phyloP scores from a whole-genome alignment of 2,329 filamentous ascomycete species.

The Metarhizium humberi region DNA sequence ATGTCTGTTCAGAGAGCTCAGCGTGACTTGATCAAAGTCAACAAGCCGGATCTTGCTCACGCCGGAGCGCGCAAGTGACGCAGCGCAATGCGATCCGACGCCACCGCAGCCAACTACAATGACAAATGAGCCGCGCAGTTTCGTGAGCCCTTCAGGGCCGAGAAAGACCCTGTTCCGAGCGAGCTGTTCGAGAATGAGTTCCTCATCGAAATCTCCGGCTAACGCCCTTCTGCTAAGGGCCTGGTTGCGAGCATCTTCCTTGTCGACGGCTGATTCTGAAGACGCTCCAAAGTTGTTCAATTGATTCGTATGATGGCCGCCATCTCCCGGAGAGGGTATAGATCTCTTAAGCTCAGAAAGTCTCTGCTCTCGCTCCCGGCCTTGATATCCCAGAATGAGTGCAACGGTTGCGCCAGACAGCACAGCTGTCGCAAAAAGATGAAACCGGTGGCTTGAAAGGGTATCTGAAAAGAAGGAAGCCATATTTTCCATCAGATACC shows the following conservation, averaged over 20 bases:
- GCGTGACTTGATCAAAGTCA: conserved; percentile 95
- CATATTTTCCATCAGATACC: conserved; percentile 22
- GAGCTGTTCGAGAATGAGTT: conserved; percentile 88
- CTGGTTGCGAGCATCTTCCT: conserved; percentile 52
- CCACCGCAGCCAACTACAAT: conserved; percentile 89
- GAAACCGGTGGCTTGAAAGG: conserved; percentile 38
- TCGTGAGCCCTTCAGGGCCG: conserved; percentile 67
- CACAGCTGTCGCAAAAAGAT: conserved; percentile 63
- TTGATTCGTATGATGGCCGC: conserved; percentile 19
- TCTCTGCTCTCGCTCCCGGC: conserved; percentile 43
- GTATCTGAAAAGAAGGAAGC: conserved; percentile 34
- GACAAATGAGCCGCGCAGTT: conserved; percentile 73
- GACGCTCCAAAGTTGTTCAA: conserved; percentile 53
- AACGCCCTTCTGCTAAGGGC: conserved; percentile 51
- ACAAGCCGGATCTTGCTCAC: conserved; percentile 81
- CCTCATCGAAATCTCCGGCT: conserved; percentile 57
- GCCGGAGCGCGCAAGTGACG: conserved; percentile 79
- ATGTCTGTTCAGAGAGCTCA: conserved; percentile 92
- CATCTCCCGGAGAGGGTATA: conserved; percentile 32
- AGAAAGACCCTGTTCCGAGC: conserved; percentile 90
- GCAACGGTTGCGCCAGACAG: conserved; percentile 52
- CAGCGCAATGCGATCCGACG: conserved; percentile 84
- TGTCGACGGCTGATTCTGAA: conserved; percentile 36
- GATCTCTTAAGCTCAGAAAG: conserved; percentile 50
- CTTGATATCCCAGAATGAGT: conserved; percentile 54